These are phyloP conservation scores for Phtheirospermum japonicum DNA, from an alignment of 257 asterid species.

Conservation along the genomic window DNA sequence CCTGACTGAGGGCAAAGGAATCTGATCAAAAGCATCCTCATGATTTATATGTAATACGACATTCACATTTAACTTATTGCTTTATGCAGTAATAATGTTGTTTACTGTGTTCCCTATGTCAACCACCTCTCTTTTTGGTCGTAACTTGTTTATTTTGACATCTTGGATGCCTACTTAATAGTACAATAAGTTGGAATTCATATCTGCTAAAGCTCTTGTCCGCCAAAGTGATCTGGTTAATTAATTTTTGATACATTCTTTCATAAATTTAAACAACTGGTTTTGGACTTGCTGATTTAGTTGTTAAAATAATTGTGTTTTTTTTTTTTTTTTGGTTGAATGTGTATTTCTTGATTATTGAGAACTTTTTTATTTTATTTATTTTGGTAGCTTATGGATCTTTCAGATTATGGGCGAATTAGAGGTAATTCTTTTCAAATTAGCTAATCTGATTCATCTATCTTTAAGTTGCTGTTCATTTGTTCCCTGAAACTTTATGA, in stretches of 20 bases:
- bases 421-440: constrained; percentile 57
- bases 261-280: constrained; percentile 19
- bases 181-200: not conserved
- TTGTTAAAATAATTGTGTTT: not conserved
- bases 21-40: constrained; percentile 3
- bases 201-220: constrained; percentile 17
- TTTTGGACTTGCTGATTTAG: constrained; percentile 22
- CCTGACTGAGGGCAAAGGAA: not conserved
- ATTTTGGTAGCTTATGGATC: constrained; percentile 68
- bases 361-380: not conserved
- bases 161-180: constrained; percentile 16
- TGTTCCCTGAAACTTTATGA: not conserved
- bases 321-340: constrained; percentile 13
- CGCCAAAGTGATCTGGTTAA: constrained; percentile 12
- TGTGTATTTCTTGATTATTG: constrained; percentile 1
- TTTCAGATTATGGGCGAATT: constrained; percentile 83
- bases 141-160: constrained; percentile 18
- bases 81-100: not conserved
- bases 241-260: not conserved
- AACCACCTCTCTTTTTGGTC: not conserved
- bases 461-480: constrained; percentile 19
- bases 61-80: constrained; percentile 11
- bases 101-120: not conserved
- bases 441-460: constrained; percentile 7
- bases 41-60: not conserved